Conservation (phyloP, 2,329 filamentous ascomycete species). For the Aphanoascus verrucosus region DNA sequence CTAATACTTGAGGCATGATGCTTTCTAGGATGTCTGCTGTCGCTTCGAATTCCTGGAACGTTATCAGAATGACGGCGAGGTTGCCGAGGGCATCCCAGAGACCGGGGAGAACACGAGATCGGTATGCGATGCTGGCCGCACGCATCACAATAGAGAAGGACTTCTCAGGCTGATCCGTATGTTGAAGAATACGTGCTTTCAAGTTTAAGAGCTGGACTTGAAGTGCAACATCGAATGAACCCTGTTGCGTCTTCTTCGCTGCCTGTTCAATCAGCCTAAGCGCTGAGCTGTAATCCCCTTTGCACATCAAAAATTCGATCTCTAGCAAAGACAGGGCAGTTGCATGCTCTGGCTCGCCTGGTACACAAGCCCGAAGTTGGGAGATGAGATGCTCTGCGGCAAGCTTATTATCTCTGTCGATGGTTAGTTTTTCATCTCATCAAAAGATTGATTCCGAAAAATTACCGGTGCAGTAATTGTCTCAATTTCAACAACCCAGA, state of each 20-base stretch:
- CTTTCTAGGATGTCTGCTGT: constrained; percentile 55
- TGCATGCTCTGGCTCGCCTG: constrained; percentile 48
- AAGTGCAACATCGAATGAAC: constrained; percentile 53
- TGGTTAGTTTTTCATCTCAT: constrained; percentile 11
- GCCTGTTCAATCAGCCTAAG: constrained; percentile 45
- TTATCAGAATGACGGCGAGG: constrained; percentile 57
- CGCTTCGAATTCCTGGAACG: constrained; percentile 58
- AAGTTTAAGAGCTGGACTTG: constrained; percentile 60
- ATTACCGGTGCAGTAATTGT: constrained; percentile 35
- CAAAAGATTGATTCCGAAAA: neutral
- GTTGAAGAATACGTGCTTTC: constrained; percentile 61
- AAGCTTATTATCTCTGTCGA: constrained; percentile 43
- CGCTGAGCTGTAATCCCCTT: constrained; percentile 44
- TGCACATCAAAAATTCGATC: constrained; percentile 49
- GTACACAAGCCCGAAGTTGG: constrained; percentile 44
- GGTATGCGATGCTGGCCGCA: constrained; percentile 62
- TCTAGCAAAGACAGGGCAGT: constrained; percentile 50
- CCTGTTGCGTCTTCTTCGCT: constrained; percentile 42
- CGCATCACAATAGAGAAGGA: constrained; percentile 68
- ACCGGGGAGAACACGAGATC: constrained; percentile 54
- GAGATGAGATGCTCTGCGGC: constrained; percentile 48
- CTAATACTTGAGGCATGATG: constrained; percentile 64
- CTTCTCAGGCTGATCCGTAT: constrained; percentile 57
- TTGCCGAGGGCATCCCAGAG: constrained; percentile 63
- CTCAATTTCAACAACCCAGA: constrained; percentile 35